Conservation (phyloP, 2,329 filamentous ascomycete genomes). For the Fusarium nodosum region DNA sequence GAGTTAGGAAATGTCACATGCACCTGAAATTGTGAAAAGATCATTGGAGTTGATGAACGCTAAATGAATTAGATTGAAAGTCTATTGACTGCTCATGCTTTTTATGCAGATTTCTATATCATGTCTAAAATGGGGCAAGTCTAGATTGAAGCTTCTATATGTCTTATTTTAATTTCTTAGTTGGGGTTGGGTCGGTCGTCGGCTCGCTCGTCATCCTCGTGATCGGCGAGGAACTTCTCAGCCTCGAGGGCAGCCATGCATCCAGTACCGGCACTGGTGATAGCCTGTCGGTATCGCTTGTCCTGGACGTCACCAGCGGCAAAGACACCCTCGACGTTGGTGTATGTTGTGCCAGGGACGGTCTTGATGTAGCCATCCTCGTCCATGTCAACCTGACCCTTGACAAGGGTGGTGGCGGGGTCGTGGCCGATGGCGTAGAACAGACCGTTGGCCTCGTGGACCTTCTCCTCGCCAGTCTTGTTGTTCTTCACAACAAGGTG, state of each 20-base stretch:
- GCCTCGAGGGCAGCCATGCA: conserved; percentile 97
- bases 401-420: conserved; percentile 90
- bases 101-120: conserved; percentile 41
- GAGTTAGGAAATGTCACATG: background rate
- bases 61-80: conserved; percentile 30
- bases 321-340: conserved; percentile 91
- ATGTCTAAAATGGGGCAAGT: conserved; percentile 40
- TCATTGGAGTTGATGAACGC: background rate
- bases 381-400: conserved; percentile 90
- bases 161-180: conserved; percentile 23
- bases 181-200: conserved; percentile 35
- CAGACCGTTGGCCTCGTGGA: conserved; percentile 89
- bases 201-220: conserved; percentile 60
- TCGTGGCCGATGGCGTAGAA: conserved; percentile 99
- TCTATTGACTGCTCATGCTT: conserved; percentile 34
- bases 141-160: conserved; percentile 41
- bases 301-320: conserved; percentile 98
- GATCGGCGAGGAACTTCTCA: conserved; percentile 90
- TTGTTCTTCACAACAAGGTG: conserved; percentile 87
- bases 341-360: conserved; percentile 87
- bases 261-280: conserved; percentile 95
- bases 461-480: conserved; percentile 80
- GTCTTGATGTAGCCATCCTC: conserved; percentile 92
- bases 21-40: background rate
- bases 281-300: conserved; percentile 97